Percentiles rank a stretch among this genome's conserved stretches.
Evolutionary conservation across 768 basidiomycete species (phyloP).

Genomic region (Suillus subaureus): DNA sequence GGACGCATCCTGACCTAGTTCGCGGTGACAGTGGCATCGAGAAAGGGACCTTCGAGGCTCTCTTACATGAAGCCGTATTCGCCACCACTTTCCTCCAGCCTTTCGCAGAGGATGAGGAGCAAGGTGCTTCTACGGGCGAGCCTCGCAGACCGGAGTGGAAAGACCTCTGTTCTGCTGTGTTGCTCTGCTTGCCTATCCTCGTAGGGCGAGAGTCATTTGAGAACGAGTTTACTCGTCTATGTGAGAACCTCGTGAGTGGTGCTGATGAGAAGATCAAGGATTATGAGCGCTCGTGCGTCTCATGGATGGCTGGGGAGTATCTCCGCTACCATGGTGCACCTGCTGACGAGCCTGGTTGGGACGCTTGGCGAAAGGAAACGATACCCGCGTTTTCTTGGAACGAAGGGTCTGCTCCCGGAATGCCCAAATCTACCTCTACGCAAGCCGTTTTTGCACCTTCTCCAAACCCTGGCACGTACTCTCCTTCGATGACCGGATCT

Average conservation of each 20-base stretch:
- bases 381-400: conserved; percentile 44
- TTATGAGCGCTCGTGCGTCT: conserved; percentile 48
- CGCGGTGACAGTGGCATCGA: conserved; percentile 44
- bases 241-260: conserved; percentile 63
- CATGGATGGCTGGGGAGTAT: conserved; percentile 71
- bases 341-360: conserved; percentile 56
- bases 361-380: conserved; percentile 53
- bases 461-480: conserved; percentile 40
- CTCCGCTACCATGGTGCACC: conserved; percentile 57
- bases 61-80: conserved; percentile 82
- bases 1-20: conserved; percentile 72
- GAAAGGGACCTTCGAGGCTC: conserved; percentile 76
- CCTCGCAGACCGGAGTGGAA: conserved; percentile 46
- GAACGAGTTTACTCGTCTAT: conserved; percentile 68
- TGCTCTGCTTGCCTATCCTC: conserved; percentile 62
- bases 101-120: conserved; percentile 15
- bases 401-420: conserved; percentile 26
- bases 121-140: conserved; percentile 9
- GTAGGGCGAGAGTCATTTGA: conserved; percentile 63
- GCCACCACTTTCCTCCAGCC: conserved; percentile 59
- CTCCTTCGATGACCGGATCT: conserved; percentile 19
- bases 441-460: conserved; percentile 56
- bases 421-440: conserved; percentile 51
- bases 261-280: conserved; percentile 43
- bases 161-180: conserved; percentile 60